phyloP scores from a whole-genome alignment of 768 basidiomycete genomes.

The Porphyrellus cyaneotinctus region DNA sequence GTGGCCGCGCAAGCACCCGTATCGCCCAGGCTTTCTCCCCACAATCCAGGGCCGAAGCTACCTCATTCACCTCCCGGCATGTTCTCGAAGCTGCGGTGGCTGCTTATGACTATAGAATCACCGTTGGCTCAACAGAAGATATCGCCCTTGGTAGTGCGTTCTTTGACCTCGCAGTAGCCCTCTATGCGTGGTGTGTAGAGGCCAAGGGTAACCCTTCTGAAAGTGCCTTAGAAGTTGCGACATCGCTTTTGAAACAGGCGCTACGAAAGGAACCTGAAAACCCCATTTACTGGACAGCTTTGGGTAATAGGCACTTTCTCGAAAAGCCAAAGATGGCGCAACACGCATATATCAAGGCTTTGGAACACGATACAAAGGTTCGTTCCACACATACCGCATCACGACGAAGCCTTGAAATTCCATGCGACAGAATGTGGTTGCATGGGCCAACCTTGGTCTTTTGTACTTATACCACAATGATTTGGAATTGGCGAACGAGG shows the following conservation, averaged over 20 bases:
- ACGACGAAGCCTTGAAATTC: background rate
- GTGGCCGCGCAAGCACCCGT: constrained; percentile 38
- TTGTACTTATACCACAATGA: constrained; percentile 81
- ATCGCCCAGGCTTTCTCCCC: constrained; percentile 40
- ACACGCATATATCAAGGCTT: constrained; percentile 85
- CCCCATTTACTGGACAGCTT: constrained; percentile 73
- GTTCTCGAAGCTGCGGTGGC: constrained; percentile 51
- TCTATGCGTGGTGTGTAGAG: constrained; percentile 47
- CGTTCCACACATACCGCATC: constrained; percentile 10
- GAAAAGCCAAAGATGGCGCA: constrained; percentile 73
- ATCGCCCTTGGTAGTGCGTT: constrained; percentile 53
- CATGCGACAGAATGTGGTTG: constrained; percentile 52
- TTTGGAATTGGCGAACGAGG: constrained; percentile 77
- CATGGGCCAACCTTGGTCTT: constrained; percentile 88
- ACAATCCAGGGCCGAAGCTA: constrained; percentile 24
- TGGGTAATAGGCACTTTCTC: constrained; percentile 70
- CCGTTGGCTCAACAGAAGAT: constrained; percentile 52
- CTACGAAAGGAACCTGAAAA: constrained; percentile 70
- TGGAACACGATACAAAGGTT: constrained; percentile 85
- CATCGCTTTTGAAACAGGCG: constrained; percentile 62
- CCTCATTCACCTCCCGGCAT: constrained; percentile 30
- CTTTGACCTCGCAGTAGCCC: constrained; percentile 68
- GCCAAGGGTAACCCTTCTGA: constrained; percentile 20
- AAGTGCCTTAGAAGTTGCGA: constrained; percentile 39
- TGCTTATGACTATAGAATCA: constrained; percentile 58